Evolutionary conservation across 371 early-diverging fungal genomes (phyloP).

Genomic region (Mortierella sp.): DNA sequence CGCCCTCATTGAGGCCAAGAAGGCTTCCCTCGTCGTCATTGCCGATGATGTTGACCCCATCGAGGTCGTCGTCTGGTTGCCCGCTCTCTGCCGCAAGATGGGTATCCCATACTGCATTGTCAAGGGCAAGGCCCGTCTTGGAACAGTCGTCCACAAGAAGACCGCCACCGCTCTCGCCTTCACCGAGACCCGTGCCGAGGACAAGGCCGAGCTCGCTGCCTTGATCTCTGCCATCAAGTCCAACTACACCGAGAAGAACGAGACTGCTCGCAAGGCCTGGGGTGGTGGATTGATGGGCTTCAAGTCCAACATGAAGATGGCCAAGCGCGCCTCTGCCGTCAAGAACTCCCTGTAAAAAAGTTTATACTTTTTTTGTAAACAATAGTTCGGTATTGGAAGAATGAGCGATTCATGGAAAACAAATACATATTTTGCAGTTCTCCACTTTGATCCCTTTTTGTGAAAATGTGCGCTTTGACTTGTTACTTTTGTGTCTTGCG

Average conservation of each 20-base stretch:
- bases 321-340: slow-evolving; percentile 82
- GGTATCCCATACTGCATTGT: slow-evolving; percentile 99
- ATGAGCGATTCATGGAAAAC: slow-evolving; percentile 35
- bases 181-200: slow-evolving; percentile 95
- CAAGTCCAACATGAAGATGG: slow-evolving; percentile 89
- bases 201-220: slow-evolving; percentile 92
- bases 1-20: slow-evolving; percentile 97
- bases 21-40: slow-evolving; percentile 99
- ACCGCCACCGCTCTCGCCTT: slow-evolving; percentile 97
- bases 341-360: slow-evolving; percentile 66
- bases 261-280: slow-evolving; percentile 93
- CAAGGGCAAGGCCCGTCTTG: slow-evolving; percentile 98
- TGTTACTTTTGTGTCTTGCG: too few relatives aligned
- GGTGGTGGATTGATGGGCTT: slow-evolving; percentile 98
- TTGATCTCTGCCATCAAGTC: slow-evolving; percentile 93
- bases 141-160: slow-evolving; percentile 99
- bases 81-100: slow-evolving; percentile 99
- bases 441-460: background rate
- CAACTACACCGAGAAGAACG: slow-evolving; percentile 95
- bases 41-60: slow-evolving; percentile 99
- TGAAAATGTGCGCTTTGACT: too few relatives aligned
- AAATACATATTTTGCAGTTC: slow-evolving; percentile 36
- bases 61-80: slow-evolving; percentile 99
- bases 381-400: slow-evolving; percentile 9
- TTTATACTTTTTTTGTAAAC: slow-evolving; percentile 5